These are phyloP conservation scores for Cucumis melo DNA, from an alignment of 306 rosid genomes.

Conservation along the genomic window DNA sequence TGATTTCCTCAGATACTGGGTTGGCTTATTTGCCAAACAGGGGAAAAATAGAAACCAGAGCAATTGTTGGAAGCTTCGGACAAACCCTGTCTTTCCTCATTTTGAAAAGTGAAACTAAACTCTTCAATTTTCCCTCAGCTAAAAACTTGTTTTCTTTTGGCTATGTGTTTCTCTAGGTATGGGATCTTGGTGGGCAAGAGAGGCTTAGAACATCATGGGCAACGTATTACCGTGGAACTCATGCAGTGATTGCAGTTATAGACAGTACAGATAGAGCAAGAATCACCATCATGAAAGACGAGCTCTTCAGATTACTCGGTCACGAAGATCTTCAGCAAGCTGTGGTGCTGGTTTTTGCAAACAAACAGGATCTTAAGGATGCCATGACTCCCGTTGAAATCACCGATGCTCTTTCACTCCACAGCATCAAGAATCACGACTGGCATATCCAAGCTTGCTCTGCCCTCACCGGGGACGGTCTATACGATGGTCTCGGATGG, in stretches of 20 bases:
- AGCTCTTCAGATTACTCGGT: slow-evolving; percentile 84
- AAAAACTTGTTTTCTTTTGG: background rate
- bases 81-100: background rate
- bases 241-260: slow-evolving; percentile 79
- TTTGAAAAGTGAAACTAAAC: background rate
- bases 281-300: slow-evolving; percentile 83
- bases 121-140: background rate
- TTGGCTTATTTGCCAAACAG: background rate
- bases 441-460: slow-evolving; percentile 99
- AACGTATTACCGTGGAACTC: slow-evolving; percentile 89
- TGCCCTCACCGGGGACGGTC: slow-evolving; percentile 91
- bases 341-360: slow-evolving; percentile 72
- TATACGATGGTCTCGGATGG: slow-evolving; percentile 95
- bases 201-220: slow-evolving; percentile 98
- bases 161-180: slow-evolving; percentile 44
- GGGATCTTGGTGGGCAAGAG: slow-evolving; percentile 99
- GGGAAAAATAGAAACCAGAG: background rate
- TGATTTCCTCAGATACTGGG: background rate
- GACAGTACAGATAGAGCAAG: slow-evolving; percentile 95
- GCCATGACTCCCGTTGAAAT: slow-evolving; percentile 99
- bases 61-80: background rate
- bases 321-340: slow-evolving; percentile 86
- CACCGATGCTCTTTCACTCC: slow-evolving; percentile 82
- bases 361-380: slow-evolving; percentile 96
- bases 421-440: slow-evolving; percentile 97